Evolutionary conservation across 2,329 filamentous ascomycete genomes (phyloP).

Genomic region (Leptographium flavum): DNA sequence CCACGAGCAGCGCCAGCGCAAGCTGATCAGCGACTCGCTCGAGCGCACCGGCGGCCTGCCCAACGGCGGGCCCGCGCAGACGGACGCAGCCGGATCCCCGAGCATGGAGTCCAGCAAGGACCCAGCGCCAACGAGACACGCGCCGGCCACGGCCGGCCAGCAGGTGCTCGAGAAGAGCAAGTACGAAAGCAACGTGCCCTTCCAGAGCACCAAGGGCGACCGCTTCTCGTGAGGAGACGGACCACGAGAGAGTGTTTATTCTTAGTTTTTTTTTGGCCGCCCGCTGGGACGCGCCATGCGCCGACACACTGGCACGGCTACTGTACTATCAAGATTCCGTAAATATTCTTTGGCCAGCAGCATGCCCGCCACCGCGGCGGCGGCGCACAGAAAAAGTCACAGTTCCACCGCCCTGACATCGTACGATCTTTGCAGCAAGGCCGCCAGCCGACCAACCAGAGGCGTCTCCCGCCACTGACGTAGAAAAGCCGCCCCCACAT

Average conservation of each 20-base stretch:
- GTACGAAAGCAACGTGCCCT: conserved; percentile 71
- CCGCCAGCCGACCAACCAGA: neutral
- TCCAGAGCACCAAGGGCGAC: conserved; percentile 69
- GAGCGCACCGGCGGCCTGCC: conserved; percentile 25
- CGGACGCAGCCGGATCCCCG: conserved; percentile 44
- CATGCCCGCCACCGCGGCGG: neutral
- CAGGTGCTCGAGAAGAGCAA: conserved; percentile 67
- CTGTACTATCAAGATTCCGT: too few relatives aligned
- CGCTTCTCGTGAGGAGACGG: conserved; percentile 48
- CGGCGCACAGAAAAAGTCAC: neutral
- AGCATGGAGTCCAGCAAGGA: conserved; percentile 62
- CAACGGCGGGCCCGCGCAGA: conserved; percentile 38
- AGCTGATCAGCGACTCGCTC: conserved; percentile 40
- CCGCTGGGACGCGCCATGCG: too few relatives aligned
- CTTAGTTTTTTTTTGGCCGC: neutral
- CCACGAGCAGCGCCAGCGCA: conserved; percentile 51
- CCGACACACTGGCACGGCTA: too few relatives aligned
- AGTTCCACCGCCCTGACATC: neutral
- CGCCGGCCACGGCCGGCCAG: conserved; percentile 55
- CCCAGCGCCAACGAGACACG: conserved; percentile 76
- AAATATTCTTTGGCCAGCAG: too few relatives aligned
- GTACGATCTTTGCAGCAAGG: neutral
- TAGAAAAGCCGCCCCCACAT: neutral
- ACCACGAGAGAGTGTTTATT: neutral
- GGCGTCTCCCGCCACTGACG: neutral